Evolutionary conservation across 169 alveolate species (phyloP).

Genomic region (Eimeria praecox): DNA sequence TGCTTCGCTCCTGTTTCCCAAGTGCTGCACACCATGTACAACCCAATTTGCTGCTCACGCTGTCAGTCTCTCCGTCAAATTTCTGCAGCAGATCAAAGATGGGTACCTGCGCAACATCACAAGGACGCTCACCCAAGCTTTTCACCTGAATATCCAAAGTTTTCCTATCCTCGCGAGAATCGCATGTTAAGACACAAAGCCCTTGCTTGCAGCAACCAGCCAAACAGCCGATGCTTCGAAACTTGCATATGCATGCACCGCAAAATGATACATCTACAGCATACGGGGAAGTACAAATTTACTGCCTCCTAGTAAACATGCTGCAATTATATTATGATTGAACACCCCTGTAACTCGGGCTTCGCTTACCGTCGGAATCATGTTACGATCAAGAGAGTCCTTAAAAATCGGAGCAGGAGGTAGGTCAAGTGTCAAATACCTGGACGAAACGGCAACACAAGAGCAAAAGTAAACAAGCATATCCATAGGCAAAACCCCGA

Average conservation of each 20-base stretch:
- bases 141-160: too few species aligned
- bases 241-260: not conserved
- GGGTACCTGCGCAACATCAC: constrained; percentile 88
- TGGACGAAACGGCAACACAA: constrained; percentile 7
- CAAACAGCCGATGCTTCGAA: too few species aligned
- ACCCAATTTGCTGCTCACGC: constrained; percentile 87
- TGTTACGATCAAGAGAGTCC: constrained; percentile 94
- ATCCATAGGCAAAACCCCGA: too few species aligned
- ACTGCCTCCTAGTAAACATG: too few species aligned
- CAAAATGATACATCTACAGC: too few species aligned
- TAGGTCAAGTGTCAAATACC: constrained; percentile 89
- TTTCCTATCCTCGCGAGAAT: too few species aligned
- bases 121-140: not conserved
- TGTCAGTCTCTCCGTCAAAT: constrained; percentile 96
- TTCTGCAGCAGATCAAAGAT: constrained; percentile 95
- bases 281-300: too few species aligned
- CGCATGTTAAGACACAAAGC: too few species aligned
- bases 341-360: not conserved
- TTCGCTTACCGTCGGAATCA: constrained; percentile 91
- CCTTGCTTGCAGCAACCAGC: too few species aligned
- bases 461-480: too few species aligned
- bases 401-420: constrained; percentile 97
- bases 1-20: not conserved
- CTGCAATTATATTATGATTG: too few species aligned
- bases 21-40: not conserved